phyloP scores from a whole-genome alignment of 164 flowering plant genomes.

The Nelumbo lutea region DNA sequence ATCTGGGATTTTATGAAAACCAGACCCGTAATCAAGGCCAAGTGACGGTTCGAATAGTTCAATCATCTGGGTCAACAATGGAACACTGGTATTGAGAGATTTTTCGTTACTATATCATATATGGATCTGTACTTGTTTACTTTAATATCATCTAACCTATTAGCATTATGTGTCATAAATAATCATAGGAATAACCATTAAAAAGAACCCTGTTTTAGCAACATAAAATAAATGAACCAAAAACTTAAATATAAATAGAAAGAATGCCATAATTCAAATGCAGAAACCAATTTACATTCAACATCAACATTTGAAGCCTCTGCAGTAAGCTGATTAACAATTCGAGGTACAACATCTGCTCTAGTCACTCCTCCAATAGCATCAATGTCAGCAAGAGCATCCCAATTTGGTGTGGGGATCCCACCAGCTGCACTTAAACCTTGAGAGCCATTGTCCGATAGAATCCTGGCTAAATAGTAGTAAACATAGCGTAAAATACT shows the following conservation, averaged over 20 bases:
- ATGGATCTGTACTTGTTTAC: background rate
- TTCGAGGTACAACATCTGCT: constrained; percentile 98
- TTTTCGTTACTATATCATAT: too few species aligned
- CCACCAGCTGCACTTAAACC: constrained; percentile 92
- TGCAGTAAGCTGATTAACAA: constrained; percentile 64
- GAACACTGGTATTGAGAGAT: too few species aligned
- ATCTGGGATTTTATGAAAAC: too few species aligned
- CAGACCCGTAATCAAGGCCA: too few species aligned
- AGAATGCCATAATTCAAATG: constrained; percentile 1
- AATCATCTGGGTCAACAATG: too few species aligned
- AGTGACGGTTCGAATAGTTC: too few species aligned
- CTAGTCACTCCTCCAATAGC: constrained; percentile 97
- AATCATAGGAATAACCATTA: background rate
- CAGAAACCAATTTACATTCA: constrained; percentile 50
- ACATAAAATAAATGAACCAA: background rate
- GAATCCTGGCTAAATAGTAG: constrained; percentile 89
- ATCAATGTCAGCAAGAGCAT: constrained; percentile 97
- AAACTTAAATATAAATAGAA: background rate
- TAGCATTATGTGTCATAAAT: background rate
- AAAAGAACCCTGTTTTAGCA: background rate
- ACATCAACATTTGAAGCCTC: constrained; percentile 72
- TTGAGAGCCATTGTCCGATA: constrained; percentile 84
- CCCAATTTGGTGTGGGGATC: constrained; percentile 98
- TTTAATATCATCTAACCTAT: background rate
- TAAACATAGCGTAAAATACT: constrained; percentile 86